Base-by-base conservation (phyloP, 345 rosid species). In the Theobroma cacao region DNA sequence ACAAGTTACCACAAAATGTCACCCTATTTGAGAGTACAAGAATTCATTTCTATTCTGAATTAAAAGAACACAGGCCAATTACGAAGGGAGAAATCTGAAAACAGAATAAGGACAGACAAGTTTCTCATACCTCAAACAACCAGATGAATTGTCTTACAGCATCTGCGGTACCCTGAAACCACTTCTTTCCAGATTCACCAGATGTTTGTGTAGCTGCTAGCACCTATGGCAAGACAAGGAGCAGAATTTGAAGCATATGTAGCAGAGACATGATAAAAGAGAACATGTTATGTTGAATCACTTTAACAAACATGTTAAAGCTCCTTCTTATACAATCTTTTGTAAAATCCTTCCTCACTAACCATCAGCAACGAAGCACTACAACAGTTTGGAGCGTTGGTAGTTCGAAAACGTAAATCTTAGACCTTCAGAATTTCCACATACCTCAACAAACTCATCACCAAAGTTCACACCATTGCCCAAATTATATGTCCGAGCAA, bases 161-260 rank as follows among this genome's bases (percentile, higher is more conserved):
- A 86, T 94, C 98, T 36, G 97, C 97, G 77, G 98, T 94, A 58
- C 98, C 98, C 85, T 92, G 96, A 82, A 94, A 94, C 98, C 97
- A 94, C 80, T 84, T 91, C 79, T 89, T 90, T 78, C 97, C 98
- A 0, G 90, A 84, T 82, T 90, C 93, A 12, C 98, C 97, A 3
- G 91, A 87, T 67, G 98, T 94, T 86, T 94, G 96, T 59, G 97
- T 94, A 52, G 98, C 97, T 40, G 98, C 93, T 68, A 92, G 83
- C 74, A 94, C 97, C 95, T 91, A 55, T 62, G 52, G 65, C 36
- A 74, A 50, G 20, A 76, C 31, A 62, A 41, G 40, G 55, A 36
- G 45, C 68, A 70, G 50, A 68, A 64, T 77, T 38, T 74, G 69
- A 59, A 77, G 63, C 66, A 59, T 67, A 80, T 52, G 72, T 58